Evolutionary conservation across 768 basidiomycete species (phyloP).

Genomic region (Tulasnella sp.): DNA sequence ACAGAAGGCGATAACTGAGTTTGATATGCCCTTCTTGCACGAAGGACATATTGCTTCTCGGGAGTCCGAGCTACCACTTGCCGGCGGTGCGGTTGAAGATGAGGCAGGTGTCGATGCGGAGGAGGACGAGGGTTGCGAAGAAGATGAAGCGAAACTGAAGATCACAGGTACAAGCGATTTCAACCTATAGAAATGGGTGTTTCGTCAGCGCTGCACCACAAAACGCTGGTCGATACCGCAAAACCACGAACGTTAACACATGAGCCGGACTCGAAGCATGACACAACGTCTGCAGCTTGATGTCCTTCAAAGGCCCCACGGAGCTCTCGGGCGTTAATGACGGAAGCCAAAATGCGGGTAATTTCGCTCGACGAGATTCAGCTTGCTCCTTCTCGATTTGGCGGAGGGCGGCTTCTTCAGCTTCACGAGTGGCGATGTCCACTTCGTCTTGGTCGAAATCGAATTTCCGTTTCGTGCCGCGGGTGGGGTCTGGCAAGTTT

Average conservation of each 20-base stretch:
- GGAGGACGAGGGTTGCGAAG: conserved; percentile 22
- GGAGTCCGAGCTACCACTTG: conserved; percentile 38
- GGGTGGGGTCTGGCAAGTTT: conserved; percentile 27
- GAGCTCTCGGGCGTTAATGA: conserved; percentile 77
- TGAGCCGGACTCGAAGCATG: conserved; percentile 73
- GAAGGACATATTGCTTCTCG: conserved; percentile 71
- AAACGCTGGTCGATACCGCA: not conserved
- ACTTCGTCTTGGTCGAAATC: conserved; percentile 68
- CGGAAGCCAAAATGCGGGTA: conserved; percentile 97
- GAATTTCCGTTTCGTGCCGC: conserved; percentile 76
- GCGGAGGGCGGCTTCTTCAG: conserved; percentile 78
- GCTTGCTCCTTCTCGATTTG: conserved; percentile 78
- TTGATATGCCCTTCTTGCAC: conserved; percentile 79
- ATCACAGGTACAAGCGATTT: conserved; percentile 77
- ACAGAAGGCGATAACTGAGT: conserved; percentile 65
- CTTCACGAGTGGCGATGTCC: conserved; percentile 63
- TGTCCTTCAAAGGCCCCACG: conserved; percentile 60
- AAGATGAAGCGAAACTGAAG: conserved; percentile 46
- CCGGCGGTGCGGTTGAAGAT: conserved; percentile 6
- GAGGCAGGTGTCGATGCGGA: conserved; percentile 15
- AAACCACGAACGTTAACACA: conserved; percentile 52
- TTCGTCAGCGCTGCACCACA: conserved; percentile 7
- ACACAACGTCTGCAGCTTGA: conserved; percentile 85
- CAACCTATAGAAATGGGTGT: conserved; percentile 42
- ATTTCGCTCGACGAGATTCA: conserved; percentile 74